Base-by-base conservation (phyloP, 345 rosid genomes). In the Pugionium dolabratum region DNA sequence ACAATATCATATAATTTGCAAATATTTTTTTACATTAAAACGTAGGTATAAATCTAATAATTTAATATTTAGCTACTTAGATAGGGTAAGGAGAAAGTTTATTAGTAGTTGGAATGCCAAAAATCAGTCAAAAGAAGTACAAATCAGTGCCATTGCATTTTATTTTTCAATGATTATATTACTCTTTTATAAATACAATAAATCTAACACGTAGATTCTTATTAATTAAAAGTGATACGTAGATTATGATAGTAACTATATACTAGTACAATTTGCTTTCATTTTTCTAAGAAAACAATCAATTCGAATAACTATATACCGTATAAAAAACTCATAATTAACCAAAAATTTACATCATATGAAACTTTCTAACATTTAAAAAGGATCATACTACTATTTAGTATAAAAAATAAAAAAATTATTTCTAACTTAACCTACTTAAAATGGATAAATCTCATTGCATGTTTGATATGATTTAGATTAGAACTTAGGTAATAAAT, bases 41-140 rank as follows among this genome's bases (percentile, higher is more conserved):
- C n/a, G n/a, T n/a, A n/a, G n/a, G n/a, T n/a, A n/a, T n/a, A n/a
- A n/a, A n/a, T n/a, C n/a, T n/a, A 48, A 48, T 1, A 4, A 3
- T 4, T 30, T 4, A 49, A 30, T 50, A 4, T 9, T 1, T 30
- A 9, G 36, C 25, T 52, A 10, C 56, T 32, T 32, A 10, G 2
- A 31, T 31, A 31, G 55, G 26, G 2, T 31, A 10, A 34, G 4
- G 29, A 30, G 18, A 1, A 35, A 34, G 37, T 25, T 53, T 34
- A 53, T 53, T 2, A 6, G 6, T 7, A 11, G 10, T 54, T 34
- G 10, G 3, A n/a, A 34, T 6, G 40, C 2, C 6, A 35, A 10
- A 18, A 18, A 35, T 54, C n/a, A 7, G 48, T 39, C 67, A 51
- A 51, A 51, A 11, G 31, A 50, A 50, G 31, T 50, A 11, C 40